Percentiles rank a stretch among this genome's conserved stretches.
phyloP scores from a whole-genome alignment of 495 filamentous ascomycete genomes.

The Penicillium bialowiezense region DNA sequence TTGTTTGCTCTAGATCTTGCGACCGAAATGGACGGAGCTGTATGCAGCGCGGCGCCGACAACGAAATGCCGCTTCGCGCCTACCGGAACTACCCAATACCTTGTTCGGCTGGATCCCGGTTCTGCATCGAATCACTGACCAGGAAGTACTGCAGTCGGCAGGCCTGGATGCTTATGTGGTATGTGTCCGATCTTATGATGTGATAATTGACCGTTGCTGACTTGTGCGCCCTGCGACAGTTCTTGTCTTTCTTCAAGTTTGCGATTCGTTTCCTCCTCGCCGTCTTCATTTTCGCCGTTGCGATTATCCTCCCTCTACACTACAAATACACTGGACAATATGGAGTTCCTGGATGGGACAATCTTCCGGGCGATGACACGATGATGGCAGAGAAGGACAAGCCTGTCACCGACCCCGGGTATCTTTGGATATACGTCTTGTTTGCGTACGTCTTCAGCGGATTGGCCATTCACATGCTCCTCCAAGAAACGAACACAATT shows the following conservation, averaged over 20 bases:
- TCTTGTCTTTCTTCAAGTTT: slow-evolving; percentile 92
- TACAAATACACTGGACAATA: slow-evolving; percentile 57
- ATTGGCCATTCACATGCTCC: slow-evolving; percentile 77
- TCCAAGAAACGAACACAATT: slow-evolving; percentile 76
- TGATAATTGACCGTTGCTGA: slow-evolving; percentile 4
- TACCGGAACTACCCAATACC: slow-evolving; percentile 81
- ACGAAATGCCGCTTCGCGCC: slow-evolving; percentile 60
- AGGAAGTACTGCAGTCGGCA: slow-evolving; percentile 84
- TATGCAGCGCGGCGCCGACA: slow-evolving; percentile 86
- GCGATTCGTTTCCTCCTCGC: slow-evolving; percentile 76
- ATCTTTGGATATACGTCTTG: slow-evolving; percentile 89
- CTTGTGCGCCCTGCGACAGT: slow-evolving; percentile 46
- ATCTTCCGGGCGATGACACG: slow-evolving; percentile 16
- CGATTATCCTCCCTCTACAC: slow-evolving; percentile 84
- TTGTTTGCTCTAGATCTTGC: slow-evolving; percentile 53
- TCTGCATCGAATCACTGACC: slow-evolving; percentile 83
- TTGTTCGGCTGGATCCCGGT: slow-evolving; percentile 94
- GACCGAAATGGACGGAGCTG: slow-evolving; percentile 87
- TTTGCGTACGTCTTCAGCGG: slow-evolving; percentile 90
- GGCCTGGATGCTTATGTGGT: slow-evolving; percentile 95
- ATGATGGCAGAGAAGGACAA: slow-evolving; percentile 21
- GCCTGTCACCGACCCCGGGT: slow-evolving; percentile 39
- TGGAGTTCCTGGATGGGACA: slow-evolving; percentile 41
- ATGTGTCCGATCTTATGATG: slow-evolving; percentile 30
- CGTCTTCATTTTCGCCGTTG: slow-evolving; percentile 74